Evolutionary conservation across 352 stramenopile species (phyloP).

Genomic region (Phytopythium boreale): DNA sequence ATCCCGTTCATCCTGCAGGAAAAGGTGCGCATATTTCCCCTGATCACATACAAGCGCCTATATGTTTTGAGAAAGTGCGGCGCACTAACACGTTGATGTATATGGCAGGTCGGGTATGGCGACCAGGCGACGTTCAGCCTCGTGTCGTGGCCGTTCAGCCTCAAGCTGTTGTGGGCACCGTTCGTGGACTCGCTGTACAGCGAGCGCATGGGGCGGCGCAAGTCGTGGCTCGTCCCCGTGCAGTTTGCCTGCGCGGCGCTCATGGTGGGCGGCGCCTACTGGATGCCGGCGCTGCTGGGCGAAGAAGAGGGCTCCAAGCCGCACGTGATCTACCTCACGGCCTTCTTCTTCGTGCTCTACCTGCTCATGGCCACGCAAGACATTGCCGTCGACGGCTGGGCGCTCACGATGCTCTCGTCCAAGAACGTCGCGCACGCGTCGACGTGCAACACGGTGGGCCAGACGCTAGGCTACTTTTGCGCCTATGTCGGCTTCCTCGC

Average conservation of each 20-base stretch:
- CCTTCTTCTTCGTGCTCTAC: conserved; percentile 98
- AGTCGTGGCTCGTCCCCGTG: conserved; percentile 97
- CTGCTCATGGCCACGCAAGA: conserved; percentile 99
- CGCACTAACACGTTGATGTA: neutral
- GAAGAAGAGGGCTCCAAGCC: conserved; percentile 76
- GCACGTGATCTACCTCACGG: conserved; percentile 92
- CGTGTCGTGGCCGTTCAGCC: conserved; percentile 97
- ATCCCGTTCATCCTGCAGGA: conserved; percentile 99
- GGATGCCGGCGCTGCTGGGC: conserved; percentile 85
- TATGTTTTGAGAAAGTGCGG: neutral
- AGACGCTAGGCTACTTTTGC: conserved; percentile 98
- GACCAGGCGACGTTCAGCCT: conserved; percentile 98
- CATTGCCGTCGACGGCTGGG: conserved; percentile 99
- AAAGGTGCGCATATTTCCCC: conserved; percentile 62
- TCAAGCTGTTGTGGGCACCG: conserved; percentile 99
- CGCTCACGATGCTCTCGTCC: conserved; percentile 98
- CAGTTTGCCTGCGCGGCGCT: conserved; percentile 95
- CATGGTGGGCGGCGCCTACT: conserved; percentile 91
- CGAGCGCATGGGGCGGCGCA: conserved; percentile 89
- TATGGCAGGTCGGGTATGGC: conserved; percentile 86
- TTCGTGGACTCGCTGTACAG: conserved; percentile 96
- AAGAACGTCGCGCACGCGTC: conserved; percentile 96
- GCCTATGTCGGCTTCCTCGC: conserved; percentile 98
- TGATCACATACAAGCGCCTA: conserved; percentile 1
- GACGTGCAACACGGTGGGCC: conserved; percentile 95